Percentiles rank a stretch among this genome's conserved stretches.
Conservation (phyloP, 2,329 filamentous ascomycete species). For the Aspergillus japonicus region DNA sequence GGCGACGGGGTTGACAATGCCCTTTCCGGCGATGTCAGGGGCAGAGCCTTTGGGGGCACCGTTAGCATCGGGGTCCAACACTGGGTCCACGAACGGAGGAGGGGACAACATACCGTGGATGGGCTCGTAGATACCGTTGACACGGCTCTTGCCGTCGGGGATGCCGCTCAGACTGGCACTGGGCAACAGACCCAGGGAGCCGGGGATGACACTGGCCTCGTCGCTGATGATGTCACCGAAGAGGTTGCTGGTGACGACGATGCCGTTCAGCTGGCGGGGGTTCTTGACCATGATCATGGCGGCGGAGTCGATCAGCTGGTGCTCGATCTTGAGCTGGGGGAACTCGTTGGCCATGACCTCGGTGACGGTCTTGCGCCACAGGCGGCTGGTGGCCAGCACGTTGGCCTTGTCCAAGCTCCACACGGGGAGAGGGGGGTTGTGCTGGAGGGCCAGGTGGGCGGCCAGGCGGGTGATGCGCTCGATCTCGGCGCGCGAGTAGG, state of each 20-base stretch:
- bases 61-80: constrained; percentile 3
- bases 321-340: constrained; percentile 76
- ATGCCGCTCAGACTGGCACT: constrained; percentile 83
- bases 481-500: constrained; percentile 80
- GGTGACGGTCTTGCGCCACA: constrained; percentile 85
- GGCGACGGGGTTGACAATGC: constrained; percentile 88
- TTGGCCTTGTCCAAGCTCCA: constrained; percentile 95
- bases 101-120: constrained; percentile 70
- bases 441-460: constrained; percentile 74
- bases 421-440: constrained; percentile 73
- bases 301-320: constrained; percentile 94
- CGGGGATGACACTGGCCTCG: constrained; percentile 91
- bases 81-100: background rate
- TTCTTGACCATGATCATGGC: constrained; percentile 98
- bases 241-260: constrained; percentile 89
- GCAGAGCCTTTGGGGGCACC: constrained; percentile 64
- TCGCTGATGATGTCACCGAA: constrained; percentile 97
- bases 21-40: constrained; percentile 88
- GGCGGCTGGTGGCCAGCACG: constrained; percentile 81
- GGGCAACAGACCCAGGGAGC: constrained; percentile 81
- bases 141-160: constrained; percentile 77
- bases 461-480: constrained; percentile 83
- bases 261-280: constrained; percentile 80
- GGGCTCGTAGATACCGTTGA: constrained; percentile 95
- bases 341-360: constrained; percentile 88